These are phyloP conservation scores for Fomitopsis pinicola DNA, from an alignment of 1,284 basidiomycete genomes.

Conservation along the genomic window DNA sequence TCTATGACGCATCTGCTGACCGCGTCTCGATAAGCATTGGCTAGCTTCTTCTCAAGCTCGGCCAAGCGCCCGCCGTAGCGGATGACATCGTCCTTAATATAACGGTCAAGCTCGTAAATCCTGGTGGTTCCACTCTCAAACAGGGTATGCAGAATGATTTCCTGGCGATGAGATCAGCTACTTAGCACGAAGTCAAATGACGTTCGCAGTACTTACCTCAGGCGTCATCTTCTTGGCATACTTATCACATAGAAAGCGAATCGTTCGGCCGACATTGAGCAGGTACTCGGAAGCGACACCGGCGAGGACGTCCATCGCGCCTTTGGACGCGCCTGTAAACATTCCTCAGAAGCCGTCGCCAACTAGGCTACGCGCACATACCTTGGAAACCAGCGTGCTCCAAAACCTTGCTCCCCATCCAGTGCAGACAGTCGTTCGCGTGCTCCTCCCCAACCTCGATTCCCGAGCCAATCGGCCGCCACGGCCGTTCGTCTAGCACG, in stretches of 20 bases:
- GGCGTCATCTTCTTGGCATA: slow-evolving; percentile 75
- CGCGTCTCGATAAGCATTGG: slow-evolving; percentile 77
- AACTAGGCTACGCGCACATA: slow-evolving; percentile 29
- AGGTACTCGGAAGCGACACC: slow-evolving; percentile 82
- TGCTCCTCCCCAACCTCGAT: slow-evolving; percentile 49
- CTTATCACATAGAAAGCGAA: slow-evolving; percentile 79
- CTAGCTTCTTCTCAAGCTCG: slow-evolving; percentile 85
- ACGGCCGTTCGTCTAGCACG: slow-evolving; percentile 50
- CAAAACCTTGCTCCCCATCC: slow-evolving; percentile 71
- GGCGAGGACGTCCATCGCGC: slow-evolving; percentile 78
- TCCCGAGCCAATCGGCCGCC: slow-evolving; percentile 35
- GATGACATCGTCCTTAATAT: slow-evolving; percentile 87
- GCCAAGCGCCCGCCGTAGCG: slow-evolving; percentile 73
- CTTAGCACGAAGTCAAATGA: background rate
- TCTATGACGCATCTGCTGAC: slow-evolving; percentile 34
- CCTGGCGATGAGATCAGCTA: slow-evolving; percentile 39
- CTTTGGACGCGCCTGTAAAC: slow-evolving; percentile 53
- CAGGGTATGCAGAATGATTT: slow-evolving; percentile 88
- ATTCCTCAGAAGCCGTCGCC: background rate
- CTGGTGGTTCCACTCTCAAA: slow-evolving; percentile 82
- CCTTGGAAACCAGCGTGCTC: slow-evolving; percentile 92
- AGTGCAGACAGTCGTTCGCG: slow-evolving; percentile 57
- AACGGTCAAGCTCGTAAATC: slow-evolving; percentile 76
- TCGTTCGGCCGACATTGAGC: slow-evolving; percentile 81
- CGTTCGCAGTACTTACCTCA: slow-evolving; percentile 49